A percentile compares a stretch with the other conserved stretches of the same genome.
Conservation (phyloP, 345 rosid species). For the Aquilaria malaccensis region DNA sequence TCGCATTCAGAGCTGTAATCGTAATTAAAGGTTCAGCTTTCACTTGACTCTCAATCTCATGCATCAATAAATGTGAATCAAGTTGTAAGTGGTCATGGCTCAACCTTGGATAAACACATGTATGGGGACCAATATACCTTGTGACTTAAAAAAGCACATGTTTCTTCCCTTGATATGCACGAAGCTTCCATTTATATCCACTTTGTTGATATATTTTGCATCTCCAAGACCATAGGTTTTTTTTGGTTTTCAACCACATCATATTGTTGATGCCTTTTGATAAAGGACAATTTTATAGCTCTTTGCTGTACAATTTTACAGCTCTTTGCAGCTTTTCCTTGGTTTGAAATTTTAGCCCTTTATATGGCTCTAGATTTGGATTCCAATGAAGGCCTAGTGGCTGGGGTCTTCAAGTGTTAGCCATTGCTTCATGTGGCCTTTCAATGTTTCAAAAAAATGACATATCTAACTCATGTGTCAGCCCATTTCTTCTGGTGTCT, state of each 20-base stretch:
- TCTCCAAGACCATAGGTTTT: neutral
- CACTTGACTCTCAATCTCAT: conserved; percentile 2
- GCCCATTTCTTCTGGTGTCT: neutral
- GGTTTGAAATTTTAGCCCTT: neutral
- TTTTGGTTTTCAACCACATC: neutral
- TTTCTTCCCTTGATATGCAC: neutral
- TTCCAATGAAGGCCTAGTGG: neutral
- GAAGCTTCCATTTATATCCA: neutral
- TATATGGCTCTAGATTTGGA: neutral
- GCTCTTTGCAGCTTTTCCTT: no score
- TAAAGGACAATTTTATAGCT: neutral
- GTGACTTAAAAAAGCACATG: neutral
- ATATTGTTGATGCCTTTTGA: neutral
- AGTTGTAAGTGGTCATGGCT: neutral
- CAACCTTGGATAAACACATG: neutral
- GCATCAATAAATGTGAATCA: neutral
- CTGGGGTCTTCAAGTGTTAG: neutral
- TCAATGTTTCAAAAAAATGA: neutral
- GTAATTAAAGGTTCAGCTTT: neutral
- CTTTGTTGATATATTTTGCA: neutral
- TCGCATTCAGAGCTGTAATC: no score
- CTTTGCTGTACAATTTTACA: neutral
- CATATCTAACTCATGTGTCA: neutral
- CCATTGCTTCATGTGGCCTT: neutral
- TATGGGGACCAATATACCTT: neutral